Base-by-base conservation (phyloP, 441 rosid genomes). In the Lepidium campestre region DNA sequence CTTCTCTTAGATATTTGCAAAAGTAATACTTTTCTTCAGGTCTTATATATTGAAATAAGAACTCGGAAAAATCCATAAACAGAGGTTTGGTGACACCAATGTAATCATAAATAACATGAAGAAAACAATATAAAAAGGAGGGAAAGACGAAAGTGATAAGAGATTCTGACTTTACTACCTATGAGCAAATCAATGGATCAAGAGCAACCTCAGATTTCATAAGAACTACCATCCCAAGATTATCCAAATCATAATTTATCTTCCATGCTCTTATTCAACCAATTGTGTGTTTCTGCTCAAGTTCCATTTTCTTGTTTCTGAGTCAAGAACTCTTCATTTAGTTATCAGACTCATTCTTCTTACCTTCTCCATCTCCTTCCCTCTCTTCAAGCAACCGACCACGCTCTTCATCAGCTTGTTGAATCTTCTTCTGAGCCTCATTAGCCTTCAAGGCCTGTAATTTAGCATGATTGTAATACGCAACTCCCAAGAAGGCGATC, bases 401-500 rank as follows among this genome's bases (percentile, higher is more conserved):
- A 0, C 54, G 49, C 74, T 90, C 98, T 61, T 90, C 96, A 29
- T 93, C 94, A 4, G 49, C 78, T 46, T 79, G 88, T 31, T 80
- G 79, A 4, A 81, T 48, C 84, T 91, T 93, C 93, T 89, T 93
- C 85, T 93, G 96, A 0, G 90, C 83, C 34, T 93, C 99, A 55
- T 81, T 87, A 0, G 97, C 91, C 81, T 92, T 87, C 83, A 92
- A 53, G 0, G 96, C 96, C 86, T 90, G 96, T 73, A 91, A 69
- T 52, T 91, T 91, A 3, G 90, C 80, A 49, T 91, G 96, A 48
- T 91, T 91, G 73, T 91, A 91, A 70, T 91, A 91, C 3, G 80
- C 98, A 60, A 91, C 98, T 6, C 98, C 98, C 78, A 91, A 57
- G 14, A 91, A 91, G 0, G 98, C 98, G 8, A 91, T 80, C 31